Evolutionary conservation across 495 filamentous ascomycete genomes (phyloP), one percentile per base, ranked within the genome.

Genomic region (Achaetomiella virescens): DNA sequence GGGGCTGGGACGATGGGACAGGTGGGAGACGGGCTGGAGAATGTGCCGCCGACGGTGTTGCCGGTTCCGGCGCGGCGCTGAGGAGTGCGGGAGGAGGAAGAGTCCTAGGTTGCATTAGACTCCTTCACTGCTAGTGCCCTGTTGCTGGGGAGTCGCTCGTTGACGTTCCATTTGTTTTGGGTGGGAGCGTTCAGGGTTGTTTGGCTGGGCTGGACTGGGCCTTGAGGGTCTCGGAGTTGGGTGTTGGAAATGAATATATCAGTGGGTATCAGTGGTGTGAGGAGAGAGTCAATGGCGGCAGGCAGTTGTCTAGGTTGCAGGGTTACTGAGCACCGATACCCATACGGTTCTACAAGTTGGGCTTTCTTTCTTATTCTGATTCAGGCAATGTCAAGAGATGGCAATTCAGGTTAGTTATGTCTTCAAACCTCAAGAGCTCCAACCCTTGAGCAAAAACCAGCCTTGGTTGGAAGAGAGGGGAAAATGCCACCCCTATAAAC

Each of bases 1-100:
- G 36, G 68, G 61, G 44, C 70, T 43, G 36, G 36, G 10, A 3
- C 12, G 12, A 12, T 35, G 1, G 27, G 17, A 2, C 20, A 37
- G 42, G 55, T 77, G 67, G 70, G 70, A 52, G 84, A 84, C 42
- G 85, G 83, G 8, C 70, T 79, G 22, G 84, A 87, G 65, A 88
- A 88, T 60, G 57, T 81, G 38, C 79, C 78, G 9, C 76, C 27
- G 27, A 31, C 27, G 27, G 27, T 31, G 27, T 31, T 31, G 27
- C 27, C 27, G 27, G 27, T 31, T 4, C 20, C 71, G 12, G 66
- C 71, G n/a, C n/a, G 45, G 62, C 65, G 25, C 65, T 77, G 52
- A 73, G 75, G 57, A 73, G 76, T 27, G 62, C 68, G 31, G 57
- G 56, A 72, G 75, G 65, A 77, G 78, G 65, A 78, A 80, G 68